Evolutionary conservation across 139 green algal genomes (phyloP).

Genomic region (Yamagishiella unicocca): DNA sequence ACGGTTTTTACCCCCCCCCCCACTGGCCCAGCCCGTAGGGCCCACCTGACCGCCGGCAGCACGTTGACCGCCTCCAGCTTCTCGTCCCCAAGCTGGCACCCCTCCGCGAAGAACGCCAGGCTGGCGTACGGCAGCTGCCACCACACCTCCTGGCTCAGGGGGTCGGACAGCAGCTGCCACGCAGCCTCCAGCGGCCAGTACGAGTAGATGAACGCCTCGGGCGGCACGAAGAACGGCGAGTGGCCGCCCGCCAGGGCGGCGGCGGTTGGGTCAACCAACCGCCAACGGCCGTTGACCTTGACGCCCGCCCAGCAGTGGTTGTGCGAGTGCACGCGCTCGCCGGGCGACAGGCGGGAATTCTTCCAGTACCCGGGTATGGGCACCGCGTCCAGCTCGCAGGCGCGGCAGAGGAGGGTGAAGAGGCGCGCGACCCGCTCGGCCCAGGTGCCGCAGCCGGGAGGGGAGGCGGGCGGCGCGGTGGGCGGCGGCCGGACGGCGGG

Average conservation of each 20-base stretch:
- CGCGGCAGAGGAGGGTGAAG: conserved; percentile 57
- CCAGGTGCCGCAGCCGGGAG: conserved; percentile 58
- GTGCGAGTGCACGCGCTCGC: conserved; percentile 55
- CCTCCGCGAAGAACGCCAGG: conserved; percentile 52
- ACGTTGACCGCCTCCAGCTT: conserved; percentile 24
- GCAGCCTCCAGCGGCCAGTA: conserved; percentile 71
- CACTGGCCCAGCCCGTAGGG: background rate
- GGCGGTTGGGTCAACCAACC: conserved; percentile 70
- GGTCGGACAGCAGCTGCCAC: conserved; percentile 69
- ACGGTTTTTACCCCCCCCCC: background rate
- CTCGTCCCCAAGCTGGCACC: conserved; percentile 7
- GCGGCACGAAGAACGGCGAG: conserved; percentile 65
- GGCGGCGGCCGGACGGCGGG: background rate
- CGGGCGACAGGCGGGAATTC: conserved; percentile 50
- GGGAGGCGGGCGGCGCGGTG: conserved; percentile 3
- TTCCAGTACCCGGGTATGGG: conserved; percentile 71
- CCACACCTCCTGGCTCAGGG: conserved; percentile 53
- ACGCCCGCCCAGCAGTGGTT: conserved; percentile 78
- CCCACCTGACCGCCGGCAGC: conserved; percentile 16
- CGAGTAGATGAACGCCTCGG: conserved; percentile 65
- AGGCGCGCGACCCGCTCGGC: conserved; percentile 67
- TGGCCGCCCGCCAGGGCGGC: conserved; percentile 51
- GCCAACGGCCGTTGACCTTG: conserved; percentile 68
- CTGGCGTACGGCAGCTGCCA: conserved; percentile 60
- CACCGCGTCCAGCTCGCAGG: conserved; percentile 68